phyloP scores from a whole-genome alignment of 768 basidiomycete genomes.

The Tulasnella sp. region DNA sequence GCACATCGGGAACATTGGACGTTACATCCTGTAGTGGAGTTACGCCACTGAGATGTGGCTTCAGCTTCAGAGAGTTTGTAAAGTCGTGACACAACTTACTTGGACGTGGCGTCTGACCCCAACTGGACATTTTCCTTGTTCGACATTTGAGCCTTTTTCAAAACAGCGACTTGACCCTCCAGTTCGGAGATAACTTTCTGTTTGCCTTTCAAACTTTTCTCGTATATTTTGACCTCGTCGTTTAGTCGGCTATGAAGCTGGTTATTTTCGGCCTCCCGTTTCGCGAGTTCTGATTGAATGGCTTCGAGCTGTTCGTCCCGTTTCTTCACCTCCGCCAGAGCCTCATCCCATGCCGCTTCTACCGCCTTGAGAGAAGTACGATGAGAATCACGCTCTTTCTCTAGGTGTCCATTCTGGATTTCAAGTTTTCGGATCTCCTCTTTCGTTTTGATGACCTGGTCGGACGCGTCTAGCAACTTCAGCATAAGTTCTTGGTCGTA shows the following conservation, averaged over 20 bases:
- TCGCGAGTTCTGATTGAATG: neutral
- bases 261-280: neutral
- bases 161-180: neutral
- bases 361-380: neutral
- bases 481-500: neutral
- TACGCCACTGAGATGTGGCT: too few species aligned
- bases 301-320: neutral
- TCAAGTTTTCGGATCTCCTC: neutral
- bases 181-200: neutral
- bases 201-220: neutral
- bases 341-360: neutral
- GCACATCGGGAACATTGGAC: neutral
- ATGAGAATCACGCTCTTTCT: neutral
- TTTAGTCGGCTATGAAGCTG: neutral
- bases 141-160: too few species aligned
- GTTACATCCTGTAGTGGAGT: neutral
- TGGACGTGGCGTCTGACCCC: too few species aligned
- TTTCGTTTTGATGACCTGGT: neutral
- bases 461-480: neutral
- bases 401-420: neutral
- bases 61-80: too few species aligned
- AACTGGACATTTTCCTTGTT: too few species aligned
- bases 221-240: constrained; percentile 4
- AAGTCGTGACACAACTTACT: too few species aligned
- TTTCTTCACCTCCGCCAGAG: neutral